These are phyloP conservation scores for Leptographium flavum DNA, from an alignment of 2,329 filamentous ascomycete genomes.

Conservation along the genomic window DNA sequence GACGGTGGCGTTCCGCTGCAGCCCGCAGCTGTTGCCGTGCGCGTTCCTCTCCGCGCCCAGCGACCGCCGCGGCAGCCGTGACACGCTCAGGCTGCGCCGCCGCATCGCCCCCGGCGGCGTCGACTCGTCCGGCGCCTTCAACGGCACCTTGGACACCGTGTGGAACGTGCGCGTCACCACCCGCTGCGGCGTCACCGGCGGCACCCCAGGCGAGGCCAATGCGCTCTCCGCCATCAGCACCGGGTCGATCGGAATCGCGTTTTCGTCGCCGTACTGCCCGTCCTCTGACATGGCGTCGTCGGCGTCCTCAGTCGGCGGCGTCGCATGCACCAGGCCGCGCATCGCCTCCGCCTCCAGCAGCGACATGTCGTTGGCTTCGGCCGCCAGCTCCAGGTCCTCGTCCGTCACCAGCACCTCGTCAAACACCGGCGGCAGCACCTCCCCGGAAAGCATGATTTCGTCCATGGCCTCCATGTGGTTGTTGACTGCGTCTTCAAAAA, in stretches of 20 bases:
- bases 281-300: conserved; percentile 42
- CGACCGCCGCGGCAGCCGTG: conserved; percentile 25
- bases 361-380: conserved; percentile 47
- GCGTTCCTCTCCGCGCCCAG: background rate
- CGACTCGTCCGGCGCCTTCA: conserved; percentile 52
- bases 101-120: conserved; percentile 30
- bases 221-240: conserved; percentile 20
- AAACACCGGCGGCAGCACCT: conserved; percentile 22
- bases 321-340: conserved; percentile 18
- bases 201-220: conserved; percentile 14
- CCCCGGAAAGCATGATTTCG: conserved; percentile 4
- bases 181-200: conserved; percentile 43
- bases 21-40: conserved; percentile 10
- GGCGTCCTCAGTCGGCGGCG: conserved; percentile 15
- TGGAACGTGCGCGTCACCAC: conserved; percentile 42
- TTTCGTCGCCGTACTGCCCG: conserved; percentile 55
- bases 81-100: conserved; percentile 35
- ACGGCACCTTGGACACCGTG: conserved; percentile 63
- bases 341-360: conserved; percentile 30
- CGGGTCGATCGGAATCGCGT: conserved; percentile 41
- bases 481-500: conserved; percentile 49
- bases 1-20: conserved; percentile 34
- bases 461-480: conserved; percentile 14
- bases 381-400: conserved; percentile 42
- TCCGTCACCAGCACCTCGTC: conserved; percentile 33